These are phyloP conservation scores for Lepidium campestre DNA, from an alignment of 441 rosid species.

Conservation along the genomic window DNA sequence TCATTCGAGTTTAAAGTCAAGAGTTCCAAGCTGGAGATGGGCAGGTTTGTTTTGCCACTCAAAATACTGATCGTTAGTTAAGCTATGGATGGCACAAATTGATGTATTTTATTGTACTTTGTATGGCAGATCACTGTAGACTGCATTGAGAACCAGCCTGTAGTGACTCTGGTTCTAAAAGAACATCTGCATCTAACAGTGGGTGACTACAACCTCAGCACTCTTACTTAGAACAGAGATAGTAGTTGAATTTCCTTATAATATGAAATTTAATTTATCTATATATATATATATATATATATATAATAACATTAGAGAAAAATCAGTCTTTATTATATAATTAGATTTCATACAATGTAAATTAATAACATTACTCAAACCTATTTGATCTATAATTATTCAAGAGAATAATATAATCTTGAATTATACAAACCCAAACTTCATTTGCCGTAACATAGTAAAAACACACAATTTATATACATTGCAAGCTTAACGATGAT, in stretches of 20 bases:
- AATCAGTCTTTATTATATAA: too few relatives aligned
- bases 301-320: too few relatives aligned
- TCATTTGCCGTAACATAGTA: not conserved
- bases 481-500: not conserved
- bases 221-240: too few relatives aligned
- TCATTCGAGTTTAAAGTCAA: slow-evolving; percentile 45
- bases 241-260: too few relatives aligned
- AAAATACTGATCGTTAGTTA: not conserved
- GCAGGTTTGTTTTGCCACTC: slow-evolving; percentile 42
- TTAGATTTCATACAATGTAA: too few relatives aligned
- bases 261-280: too few relatives aligned
- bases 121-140: slow-evolving; percentile 47
- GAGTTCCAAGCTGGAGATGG: slow-evolving; percentile 70
- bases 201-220: slow-evolving; percentile 40
- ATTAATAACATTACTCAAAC: not conserved
- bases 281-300: too few relatives aligned
- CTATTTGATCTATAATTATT: not conserved
- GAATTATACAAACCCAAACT: slow-evolving; percentile 1
- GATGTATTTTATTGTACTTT: not conserved
- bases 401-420: not conserved
- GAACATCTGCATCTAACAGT: slow-evolving; percentile 55
- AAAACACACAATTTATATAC: not conserved
- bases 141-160: slow-evolving; percentile 58
- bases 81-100: not conserved
- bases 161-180: slow-evolving; percentile 41